Percentiles rank a stretch among this genome's conserved stretches.
These are phyloP conservation scores for Stemphylium lycopersici DNA, from an alignment of 2,329 filamentous ascomycete genomes.

Conservation along the genomic window DNA sequence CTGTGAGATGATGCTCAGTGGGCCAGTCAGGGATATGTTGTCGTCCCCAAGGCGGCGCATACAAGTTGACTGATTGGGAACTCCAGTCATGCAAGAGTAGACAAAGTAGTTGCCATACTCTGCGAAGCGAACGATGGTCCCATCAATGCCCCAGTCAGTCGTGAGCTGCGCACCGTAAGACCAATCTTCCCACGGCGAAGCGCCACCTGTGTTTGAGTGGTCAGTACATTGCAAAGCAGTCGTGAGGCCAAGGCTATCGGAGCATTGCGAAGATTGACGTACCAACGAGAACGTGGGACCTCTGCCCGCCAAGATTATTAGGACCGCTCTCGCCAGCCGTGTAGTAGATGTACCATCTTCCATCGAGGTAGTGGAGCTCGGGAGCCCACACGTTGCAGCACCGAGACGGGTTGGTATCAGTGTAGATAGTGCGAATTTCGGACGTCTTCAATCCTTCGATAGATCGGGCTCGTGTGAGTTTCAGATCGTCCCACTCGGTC, in stretches of 20 bases:
- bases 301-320: conserved; percentile 57
- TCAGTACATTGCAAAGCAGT: neutral
- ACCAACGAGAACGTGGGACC: conserved; percentile 60
- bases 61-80: conserved; percentile 49
- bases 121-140: conserved; percentile 58
- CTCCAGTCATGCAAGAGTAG: conserved; percentile 60
- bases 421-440: conserved; percentile 59
- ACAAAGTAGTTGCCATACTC: conserved; percentile 59
- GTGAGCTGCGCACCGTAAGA: conserved; percentile 57
- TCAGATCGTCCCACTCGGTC: conserved; percentile 62
- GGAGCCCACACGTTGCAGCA: conserved; percentile 63
- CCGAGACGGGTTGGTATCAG: conserved; percentile 53
- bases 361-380: conserved; percentile 59
- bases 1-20: conserved; percentile 55
- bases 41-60: conserved; percentile 44
- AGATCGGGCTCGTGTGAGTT: conserved; percentile 61
- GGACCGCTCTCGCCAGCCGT: conserved; percentile 53
- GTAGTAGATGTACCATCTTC: conserved; percentile 63
- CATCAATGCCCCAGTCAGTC: conserved; percentile 57
- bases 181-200: conserved; percentile 59
- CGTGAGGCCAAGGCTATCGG: neutral
- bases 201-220: conserved; percentile 51
- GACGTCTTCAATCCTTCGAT: conserved; percentile 63
- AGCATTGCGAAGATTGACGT: neutral
- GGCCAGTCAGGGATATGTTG: neutral